Conservation (phyloP, 208 protist species). For the Acanthamoeba castellanii region DNA sequence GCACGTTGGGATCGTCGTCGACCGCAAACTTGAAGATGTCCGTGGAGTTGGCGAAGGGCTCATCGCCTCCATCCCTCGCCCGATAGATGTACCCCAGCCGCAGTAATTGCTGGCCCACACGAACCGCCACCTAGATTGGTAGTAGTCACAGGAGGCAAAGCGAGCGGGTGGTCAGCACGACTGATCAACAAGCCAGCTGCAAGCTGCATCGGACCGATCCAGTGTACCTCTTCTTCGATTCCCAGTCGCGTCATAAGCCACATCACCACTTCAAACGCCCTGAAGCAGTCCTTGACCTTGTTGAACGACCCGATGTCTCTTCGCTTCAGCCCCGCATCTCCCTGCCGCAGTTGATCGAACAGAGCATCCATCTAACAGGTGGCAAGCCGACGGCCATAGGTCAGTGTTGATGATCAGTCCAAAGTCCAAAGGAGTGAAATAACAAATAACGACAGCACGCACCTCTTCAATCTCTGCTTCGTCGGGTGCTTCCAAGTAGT, state of each 20-base stretch:
- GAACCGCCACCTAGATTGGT: conserved; percentile 1
- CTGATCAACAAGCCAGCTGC: background rate
- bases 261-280: conserved; percentile 67
- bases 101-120: background rate
- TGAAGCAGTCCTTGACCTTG: conserved; percentile 67
- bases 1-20: conserved; percentile 47
- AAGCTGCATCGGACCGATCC: no score
- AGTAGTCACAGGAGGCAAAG: background rate
- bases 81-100: conserved; percentile 39
- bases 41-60: conserved; percentile 58
- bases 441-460: no score
- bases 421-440: background rate
- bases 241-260: conserved; percentile 63
- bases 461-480: conserved; percentile 64
- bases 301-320: conserved; percentile 68
- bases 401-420: background rate
- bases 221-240: conserved; percentile 57
- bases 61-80: conserved; percentile 14
- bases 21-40: conserved; percentile 58
- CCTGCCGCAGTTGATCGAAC: conserved; percentile 40
- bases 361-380: conserved; percentile 35
- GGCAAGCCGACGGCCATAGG: background rate
- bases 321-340: conserved; percentile 1
- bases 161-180: background rate
- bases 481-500: background rate